Base-by-base conservation (phyloP, 2,329 filamentous ascomycete species). In the Arthrobotrys iridis region DNA sequence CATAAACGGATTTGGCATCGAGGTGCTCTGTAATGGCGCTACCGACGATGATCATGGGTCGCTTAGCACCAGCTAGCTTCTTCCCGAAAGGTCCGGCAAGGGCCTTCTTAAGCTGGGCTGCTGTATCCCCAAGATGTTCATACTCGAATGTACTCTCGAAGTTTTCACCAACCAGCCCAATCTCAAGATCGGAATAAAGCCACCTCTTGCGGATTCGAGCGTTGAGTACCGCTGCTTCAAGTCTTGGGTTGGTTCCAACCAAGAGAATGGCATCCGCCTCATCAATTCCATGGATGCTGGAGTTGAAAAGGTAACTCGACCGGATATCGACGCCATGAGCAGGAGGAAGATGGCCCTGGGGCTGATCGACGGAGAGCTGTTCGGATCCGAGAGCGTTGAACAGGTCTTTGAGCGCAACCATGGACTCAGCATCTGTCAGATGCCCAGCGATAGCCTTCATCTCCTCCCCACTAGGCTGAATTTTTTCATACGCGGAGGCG, bases 151-250 rank as follows among this genome's bases (percentile, higher is more conserved):
- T 99, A 67, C 93, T 96, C 55, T 96, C 89, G 83, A 94, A 99
- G 40, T 89, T 84, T 85, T 97, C 91, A 77, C 95, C 95, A 79
- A 99, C 90, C 72, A 97, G 88, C 78, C 91, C 95, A 80, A 99
- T 89, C 82, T 98, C 91, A 22, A 99, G 88, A 79, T 98, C 93
- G 35, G 95, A 97, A 79, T 93, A 90, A 79, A 99, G 86, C 91
- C 94, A 99, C 83, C 97, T 93, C 86, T 99, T 99, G 81, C 95
- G 89, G 81, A 99, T 99, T 79, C 95, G 92, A 77, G 94, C 93
- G 81, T 99, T 99, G 46, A 99, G 87, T 52, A 95, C 93, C 67
- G 95, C 93, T 76, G 95, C 95, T 84, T 99, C 95, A 81, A 96
- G 93, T 79, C 95, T 89, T 41, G 95, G 91, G 85, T 99, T 99